Conservation (phyloP, 768 basidiomycete species). For the Trametes meyenii region DNA sequence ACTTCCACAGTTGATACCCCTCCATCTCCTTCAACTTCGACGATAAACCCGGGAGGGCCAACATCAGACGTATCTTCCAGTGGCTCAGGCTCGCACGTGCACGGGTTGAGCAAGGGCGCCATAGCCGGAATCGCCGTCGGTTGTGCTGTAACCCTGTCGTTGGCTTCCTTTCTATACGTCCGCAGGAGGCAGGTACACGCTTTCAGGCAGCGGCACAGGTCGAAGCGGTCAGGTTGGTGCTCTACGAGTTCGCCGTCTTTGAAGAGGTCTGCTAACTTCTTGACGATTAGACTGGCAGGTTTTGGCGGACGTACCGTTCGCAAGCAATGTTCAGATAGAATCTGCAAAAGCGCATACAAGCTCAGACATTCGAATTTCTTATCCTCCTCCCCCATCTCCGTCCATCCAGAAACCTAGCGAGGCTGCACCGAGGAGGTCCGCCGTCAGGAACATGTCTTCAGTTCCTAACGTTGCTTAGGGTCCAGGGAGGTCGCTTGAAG, state of each 20-base stretch:
- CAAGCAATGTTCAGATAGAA: background rate
- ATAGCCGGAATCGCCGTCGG: background rate
- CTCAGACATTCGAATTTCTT: background rate
- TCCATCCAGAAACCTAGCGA: background rate
- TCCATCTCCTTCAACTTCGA: background rate
- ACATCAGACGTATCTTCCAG: too few relatives aligned
- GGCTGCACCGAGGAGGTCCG: background rate
- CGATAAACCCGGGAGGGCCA: too few relatives aligned
- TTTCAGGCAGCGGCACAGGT: background rate
- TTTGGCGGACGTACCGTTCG: background rate
- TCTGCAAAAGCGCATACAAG: background rate
- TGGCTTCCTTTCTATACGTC: background rate
- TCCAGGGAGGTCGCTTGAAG: too few relatives aligned
- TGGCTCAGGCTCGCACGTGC: background rate
- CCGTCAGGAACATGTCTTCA: too few relatives aligned
- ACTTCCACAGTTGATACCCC: background rate
- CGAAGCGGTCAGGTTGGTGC: background rate
- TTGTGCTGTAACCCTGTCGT: background rate
- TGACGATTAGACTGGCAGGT: background rate
- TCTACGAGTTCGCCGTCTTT: background rate
- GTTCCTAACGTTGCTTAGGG: too few relatives aligned
- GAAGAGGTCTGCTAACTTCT: background rate
- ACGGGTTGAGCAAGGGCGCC: background rate
- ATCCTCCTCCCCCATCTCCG: background rate
- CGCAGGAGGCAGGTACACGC: background rate